A percentile compares a stretch with the other conserved stretches of the same genome.
These are phyloP conservation scores for Pichia membranifaciens DNA, from an alignment of 805 yeast species.

Conservation along the genomic window DNA sequence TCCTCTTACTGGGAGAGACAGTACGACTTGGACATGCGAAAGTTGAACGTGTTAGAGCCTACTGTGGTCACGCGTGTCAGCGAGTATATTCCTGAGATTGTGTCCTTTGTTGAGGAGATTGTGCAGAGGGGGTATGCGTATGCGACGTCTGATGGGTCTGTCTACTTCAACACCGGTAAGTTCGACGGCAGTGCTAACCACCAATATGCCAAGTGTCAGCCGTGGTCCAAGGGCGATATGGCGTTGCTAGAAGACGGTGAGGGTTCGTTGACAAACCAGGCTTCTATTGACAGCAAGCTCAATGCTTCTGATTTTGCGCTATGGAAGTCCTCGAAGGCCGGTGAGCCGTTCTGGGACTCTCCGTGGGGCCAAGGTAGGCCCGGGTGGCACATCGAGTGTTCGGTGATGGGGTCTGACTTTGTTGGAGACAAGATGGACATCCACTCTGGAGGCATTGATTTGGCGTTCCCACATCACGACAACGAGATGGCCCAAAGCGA, in stretches of 20 bases:
- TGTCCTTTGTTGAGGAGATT: conserved; percentile 69
- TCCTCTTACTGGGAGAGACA: conserved; percentile 88
- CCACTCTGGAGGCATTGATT: conserved; percentile 94
- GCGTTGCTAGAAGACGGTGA: conserved; percentile 91
- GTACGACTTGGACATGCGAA: conserved; percentile 79
- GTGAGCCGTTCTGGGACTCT: conserved; percentile 94
- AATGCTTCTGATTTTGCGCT: conserved; percentile 86
- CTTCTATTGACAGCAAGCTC: conserved; percentile 48
- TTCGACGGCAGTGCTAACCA: conserved; percentile 72
- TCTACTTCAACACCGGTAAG: conserved; percentile 84
- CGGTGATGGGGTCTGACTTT: conserved; percentile 94
- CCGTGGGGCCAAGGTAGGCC: conserved; percentile 98
- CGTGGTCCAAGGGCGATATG: conserved; percentile 91
- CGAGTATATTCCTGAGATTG: conserved; percentile 91
- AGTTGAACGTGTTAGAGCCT: conserved; percentile 79
- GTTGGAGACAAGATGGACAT: conserved; percentile 83
- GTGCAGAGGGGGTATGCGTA: conserved; percentile 81
- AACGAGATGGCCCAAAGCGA: conserved; percentile 97
- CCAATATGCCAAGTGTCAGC: conserved; percentile 91
- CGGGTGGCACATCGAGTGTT: conserved; percentile 99
- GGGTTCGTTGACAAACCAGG: conserved; percentile 58
- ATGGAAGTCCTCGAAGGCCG: conserved; percentile 95
- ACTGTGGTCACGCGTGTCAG: conserved; percentile 88
- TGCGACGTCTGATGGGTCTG: conserved; percentile 80
- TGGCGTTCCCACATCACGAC: conserved; percentile 98